Percentiles rank a stretch among this genome's conserved stretches.
Evolutionary conservation across 306 rosid species (phyloP).

Genomic region (Pyrus communis): DNA sequence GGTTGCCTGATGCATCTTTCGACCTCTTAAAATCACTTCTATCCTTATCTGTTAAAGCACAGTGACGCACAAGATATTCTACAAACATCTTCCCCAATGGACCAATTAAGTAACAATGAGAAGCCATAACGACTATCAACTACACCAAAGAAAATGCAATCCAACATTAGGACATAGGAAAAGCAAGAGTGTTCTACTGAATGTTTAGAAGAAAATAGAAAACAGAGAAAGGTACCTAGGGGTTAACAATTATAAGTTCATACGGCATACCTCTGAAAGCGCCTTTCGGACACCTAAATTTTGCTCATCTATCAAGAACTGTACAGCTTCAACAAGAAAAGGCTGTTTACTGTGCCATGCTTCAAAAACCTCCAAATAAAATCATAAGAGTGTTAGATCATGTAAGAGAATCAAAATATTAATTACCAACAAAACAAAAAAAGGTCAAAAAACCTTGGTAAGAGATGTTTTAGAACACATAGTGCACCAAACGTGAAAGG

Average conservation of each 20-base stretch:
- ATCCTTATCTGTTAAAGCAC: constrained; percentile 57
- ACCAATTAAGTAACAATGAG: constrained; percentile 93
- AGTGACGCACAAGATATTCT: constrained; percentile 84
- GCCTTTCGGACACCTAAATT: constrained; percentile 70
- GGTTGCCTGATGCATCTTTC: constrained; percentile 29
- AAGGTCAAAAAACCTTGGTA: constrained; percentile 63
- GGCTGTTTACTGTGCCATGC: constrained; percentile 82
- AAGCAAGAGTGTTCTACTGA: neutral
- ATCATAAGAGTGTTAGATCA: constrained; percentile 20
- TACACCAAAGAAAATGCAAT: constrained; percentile 26
- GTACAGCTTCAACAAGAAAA: constrained; percentile 69
- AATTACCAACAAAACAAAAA: constrained; percentile 4
- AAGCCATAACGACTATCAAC: constrained; percentile 98
- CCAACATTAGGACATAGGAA: constrained; percentile 1
- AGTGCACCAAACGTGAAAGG: constrained; percentile 72
- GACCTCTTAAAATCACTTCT: constrained; percentile 39
- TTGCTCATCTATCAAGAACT: constrained; percentile 72
- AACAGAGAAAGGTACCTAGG: neutral
- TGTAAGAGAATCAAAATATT: constrained; percentile 16
- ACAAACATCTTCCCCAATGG: constrained; percentile 82
- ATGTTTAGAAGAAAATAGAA: neutral
- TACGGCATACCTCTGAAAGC: constrained; percentile 64
- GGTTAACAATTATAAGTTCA: constrained; percentile 4
- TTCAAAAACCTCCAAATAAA: constrained; percentile 62
- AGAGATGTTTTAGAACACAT: constrained; percentile 81